Conservation (phyloP, 371 early-diverging fungal species). For the Mucor sp. region DNA sequence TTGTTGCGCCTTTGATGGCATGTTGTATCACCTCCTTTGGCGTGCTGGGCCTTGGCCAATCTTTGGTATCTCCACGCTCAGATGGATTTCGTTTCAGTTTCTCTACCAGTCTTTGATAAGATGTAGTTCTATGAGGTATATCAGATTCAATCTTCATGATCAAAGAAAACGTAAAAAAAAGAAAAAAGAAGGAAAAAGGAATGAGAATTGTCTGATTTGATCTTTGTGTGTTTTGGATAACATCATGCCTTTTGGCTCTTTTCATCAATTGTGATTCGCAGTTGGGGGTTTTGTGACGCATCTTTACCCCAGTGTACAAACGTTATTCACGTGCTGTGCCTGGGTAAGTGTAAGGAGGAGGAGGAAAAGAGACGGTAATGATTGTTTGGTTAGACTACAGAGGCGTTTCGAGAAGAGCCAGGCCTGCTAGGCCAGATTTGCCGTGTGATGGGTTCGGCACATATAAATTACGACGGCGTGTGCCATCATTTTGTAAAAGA, state of each 20-base stretch:
- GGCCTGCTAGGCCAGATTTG: too few relatives aligned
- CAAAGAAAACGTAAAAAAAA: not conserved
- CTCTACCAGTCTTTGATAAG: constrained; percentile 43
- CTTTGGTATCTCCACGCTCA: constrained; percentile 32
- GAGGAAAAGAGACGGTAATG: too few relatives aligned
- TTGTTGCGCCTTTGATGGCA: constrained; percentile 49
- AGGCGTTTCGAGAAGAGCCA: too few relatives aligned
- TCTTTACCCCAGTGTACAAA: constrained; percentile 10
- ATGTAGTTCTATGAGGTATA: constrained; percentile 28
- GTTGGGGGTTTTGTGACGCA: constrained; percentile 17
- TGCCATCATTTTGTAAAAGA: too few relatives aligned
- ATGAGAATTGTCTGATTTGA: not conserved
- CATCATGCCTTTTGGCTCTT: not conserved
- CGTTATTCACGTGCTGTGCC: constrained; percentile 9
- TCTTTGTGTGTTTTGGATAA: not conserved
- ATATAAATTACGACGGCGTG: too few relatives aligned
- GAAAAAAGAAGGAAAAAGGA: not conserved
- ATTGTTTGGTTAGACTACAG: too few relatives aligned
- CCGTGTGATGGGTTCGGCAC: too few relatives aligned
- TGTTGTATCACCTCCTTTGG: constrained; percentile 38
- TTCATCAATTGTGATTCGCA: not conserved
- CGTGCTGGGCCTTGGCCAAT: constrained; percentile 43
- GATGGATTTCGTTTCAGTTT: constrained; percentile 44
- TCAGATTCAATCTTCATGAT: not conserved
- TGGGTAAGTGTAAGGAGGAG: not conserved